Evolutionary conservation across 2,329 filamentous ascomycete genomes (phyloP).

Genomic region (Fusarium proliferatum): DNA sequence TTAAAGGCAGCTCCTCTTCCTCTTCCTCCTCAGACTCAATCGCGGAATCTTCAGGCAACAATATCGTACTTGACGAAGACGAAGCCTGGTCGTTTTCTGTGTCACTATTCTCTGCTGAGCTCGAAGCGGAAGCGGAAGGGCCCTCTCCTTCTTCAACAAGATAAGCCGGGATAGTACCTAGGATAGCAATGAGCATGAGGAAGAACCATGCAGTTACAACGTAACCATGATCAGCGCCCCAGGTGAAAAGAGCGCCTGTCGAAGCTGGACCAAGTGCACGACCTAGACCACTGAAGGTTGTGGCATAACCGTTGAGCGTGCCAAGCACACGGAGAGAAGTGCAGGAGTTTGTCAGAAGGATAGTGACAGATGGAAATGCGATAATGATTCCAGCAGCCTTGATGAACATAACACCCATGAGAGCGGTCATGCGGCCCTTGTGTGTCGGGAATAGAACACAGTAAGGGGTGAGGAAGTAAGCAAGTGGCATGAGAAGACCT

Average conservation of each 20-base stretch:
- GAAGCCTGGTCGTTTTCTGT: constrained; percentile 33
- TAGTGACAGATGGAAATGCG: constrained; percentile 89
- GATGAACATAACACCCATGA: constrained; percentile 75
- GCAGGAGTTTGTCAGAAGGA: constrained; percentile 90
- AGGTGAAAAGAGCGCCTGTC: constrained; percentile 77
- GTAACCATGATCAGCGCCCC: constrained; percentile 80
- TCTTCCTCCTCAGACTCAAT: constrained; percentile 37
- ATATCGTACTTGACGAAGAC: constrained; percentile 26
- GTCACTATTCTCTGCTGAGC: constrained; percentile 49
- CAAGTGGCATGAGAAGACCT: constrained; percentile 75
- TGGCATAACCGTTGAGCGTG: constrained; percentile 91
- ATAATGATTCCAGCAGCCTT: constrained; percentile 84
- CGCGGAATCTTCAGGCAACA: constrained; percentile 38
- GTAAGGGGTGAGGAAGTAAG: constrained; percentile 87
- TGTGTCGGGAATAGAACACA: constrained; percentile 70
- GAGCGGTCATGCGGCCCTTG: constrained; percentile 64
- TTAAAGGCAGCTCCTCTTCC: constrained; percentile 34
- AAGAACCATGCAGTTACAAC: constrained; percentile 86
- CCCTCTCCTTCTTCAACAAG: constrained; percentile 81
- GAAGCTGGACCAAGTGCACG: constrained; percentile 82
- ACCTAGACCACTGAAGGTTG: constrained; percentile 82
- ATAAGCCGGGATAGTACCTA: constrained; percentile 78
- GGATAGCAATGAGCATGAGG: constrained; percentile 69
- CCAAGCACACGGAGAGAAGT: constrained; percentile 78
- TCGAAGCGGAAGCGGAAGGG: constrained; percentile 56